These are phyloP conservation scores for Lodderomyces margitis DNA, from an alignment of 1,139 yeast genomes.

Conservation along the genomic window DNA sequence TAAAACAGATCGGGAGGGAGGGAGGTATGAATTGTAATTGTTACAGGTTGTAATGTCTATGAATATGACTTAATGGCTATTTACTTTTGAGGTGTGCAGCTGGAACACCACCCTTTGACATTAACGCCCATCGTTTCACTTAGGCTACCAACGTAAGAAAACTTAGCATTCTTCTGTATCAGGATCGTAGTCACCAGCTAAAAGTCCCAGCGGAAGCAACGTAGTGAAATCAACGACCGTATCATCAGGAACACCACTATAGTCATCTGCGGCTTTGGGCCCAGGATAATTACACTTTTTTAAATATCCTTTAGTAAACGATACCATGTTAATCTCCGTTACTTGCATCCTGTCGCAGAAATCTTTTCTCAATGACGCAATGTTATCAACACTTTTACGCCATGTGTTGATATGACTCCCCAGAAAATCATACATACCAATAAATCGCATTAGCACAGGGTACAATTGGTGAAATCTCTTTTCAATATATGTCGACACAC, in stretches of 20 bases:
- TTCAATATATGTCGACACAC: slow-evolving; percentile 32
- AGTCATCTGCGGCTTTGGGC: slow-evolving; percentile 2
- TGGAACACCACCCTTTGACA: too few relatives aligned
- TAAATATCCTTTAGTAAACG: slow-evolving; percentile 29
- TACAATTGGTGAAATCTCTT: slow-evolving; percentile 26
- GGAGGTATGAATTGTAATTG: too few relatives aligned
- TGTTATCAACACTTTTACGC: slow-evolving; percentile 28
- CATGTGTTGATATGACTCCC: slow-evolving; percentile 31
- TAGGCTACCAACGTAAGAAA: too few relatives aligned
- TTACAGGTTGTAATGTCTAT: too few relatives aligned
- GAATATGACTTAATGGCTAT: too few relatives aligned
- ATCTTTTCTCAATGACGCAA: slow-evolving; percentile 24
- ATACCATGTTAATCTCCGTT: slow-evolving; percentile 26
- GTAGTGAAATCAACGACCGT: slow-evolving; percentile 18
- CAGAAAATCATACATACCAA: slow-evolving; percentile 32
- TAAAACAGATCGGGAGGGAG: too few relatives aligned
- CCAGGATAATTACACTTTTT: slow-evolving; percentile 30
- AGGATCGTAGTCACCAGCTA: slow-evolving; percentile 17
- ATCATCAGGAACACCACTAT: slow-evolving; percentile 2
- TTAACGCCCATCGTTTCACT: too few relatives aligned
- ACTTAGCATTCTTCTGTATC: too few relatives aligned
- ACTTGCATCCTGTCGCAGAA: slow-evolving; percentile 27
- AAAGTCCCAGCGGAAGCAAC: slow-evolving; percentile 19
- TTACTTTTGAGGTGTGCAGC: too few relatives aligned
- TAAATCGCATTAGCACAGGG: slow-evolving; percentile 15